Evolutionary conservation across 2,329 filamentous ascomycete species (phyloP), one percentile per base, ranked within the genome.

Genomic region (Sclerotinia minor): DNA sequence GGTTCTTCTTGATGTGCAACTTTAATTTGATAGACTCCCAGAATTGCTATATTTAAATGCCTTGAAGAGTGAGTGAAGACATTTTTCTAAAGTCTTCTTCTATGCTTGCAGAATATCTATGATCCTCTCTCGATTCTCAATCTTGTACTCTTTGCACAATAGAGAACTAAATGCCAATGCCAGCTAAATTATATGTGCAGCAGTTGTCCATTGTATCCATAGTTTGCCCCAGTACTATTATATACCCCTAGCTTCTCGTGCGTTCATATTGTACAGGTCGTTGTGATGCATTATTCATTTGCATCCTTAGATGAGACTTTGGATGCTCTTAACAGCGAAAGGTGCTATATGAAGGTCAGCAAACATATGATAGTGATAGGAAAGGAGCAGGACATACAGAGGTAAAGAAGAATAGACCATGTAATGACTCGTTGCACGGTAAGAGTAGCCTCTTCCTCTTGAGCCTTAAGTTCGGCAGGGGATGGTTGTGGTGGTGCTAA

Each of bases 321-420:
- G 80, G 65, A 83, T 80, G 71, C 82, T 83, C 73, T 85, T 83
- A 74, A 86, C 79, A 35, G 83, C 81, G 75, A 85, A 85, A 2
- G 84, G 84, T 69, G 84, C 84, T 86, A 72, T 50, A 64, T 17
- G 9, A 35, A 35, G 38, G 17, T 64, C n/a, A 41, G 63, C 65
- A 66, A 70, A 71, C 55, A n/a, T 57, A 32, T 2, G 7, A 7
- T 21, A 41, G 21, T 17, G 17, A 35, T 24, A 32, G n/a, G 15
- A 41, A 32, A 58, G 35, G 9, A 50, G 29, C 11, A 44, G 4
- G 38, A 72, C 90, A 68, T 87, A 95, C 92, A 92, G 69, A 95
- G 81, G 78, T 94, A 94, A 60, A 95, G 84, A 61, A 91, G 79
- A 50, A 89, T 82, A 71, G 88, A 88, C 21, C 87, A 87, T 50